Evolutionary conservation across 78 protist species (phyloP).

Genomic region (Planoprotostelium fungivorum): DNA sequence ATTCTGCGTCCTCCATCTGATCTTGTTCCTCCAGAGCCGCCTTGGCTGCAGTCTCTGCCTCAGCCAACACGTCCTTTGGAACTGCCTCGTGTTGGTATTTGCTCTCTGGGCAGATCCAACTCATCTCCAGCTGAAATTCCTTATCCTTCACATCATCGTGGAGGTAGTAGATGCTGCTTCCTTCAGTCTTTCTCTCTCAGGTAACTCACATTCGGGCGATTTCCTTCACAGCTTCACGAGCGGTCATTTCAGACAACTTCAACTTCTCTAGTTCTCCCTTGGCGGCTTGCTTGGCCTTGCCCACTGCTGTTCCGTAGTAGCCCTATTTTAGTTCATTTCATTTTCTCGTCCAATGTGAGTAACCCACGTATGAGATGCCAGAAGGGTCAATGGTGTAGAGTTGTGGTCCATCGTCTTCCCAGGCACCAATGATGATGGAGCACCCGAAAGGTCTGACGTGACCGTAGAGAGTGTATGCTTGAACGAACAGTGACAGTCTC

Average conservation of each 20-base stretch:
- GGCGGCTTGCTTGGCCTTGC: constrained; percentile 91
- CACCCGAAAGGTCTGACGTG: constrained; percentile 96
- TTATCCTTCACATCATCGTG: constrained; percentile 96
- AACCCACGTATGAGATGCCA: constrained; percentile 64
- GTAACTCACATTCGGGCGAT: constrained; percentile 75
- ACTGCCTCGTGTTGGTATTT: constrained; percentile 30
- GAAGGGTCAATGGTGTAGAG: constrained; percentile 93
- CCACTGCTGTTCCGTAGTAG: constrained; percentile 79
- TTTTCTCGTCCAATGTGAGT: no score
- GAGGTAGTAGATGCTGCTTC: constrained; percentile 68
- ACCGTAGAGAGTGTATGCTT: constrained; percentile 81
- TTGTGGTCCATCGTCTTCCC: constrained; percentile 78
- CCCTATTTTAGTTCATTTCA: constrained; percentile 19
- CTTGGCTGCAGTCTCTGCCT: constrained; percentile 52
- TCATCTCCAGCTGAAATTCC: constrained; percentile 90
- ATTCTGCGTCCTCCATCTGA: not conserved
- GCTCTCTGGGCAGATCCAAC: constrained; percentile 85
- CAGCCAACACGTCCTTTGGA: constrained; percentile 36
- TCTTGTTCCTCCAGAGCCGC: constrained; percentile 35
- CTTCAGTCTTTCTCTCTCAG: not conserved
- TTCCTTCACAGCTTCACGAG: constrained; percentile 81
- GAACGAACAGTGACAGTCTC: constrained; percentile 51
- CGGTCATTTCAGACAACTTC: constrained; percentile 63
- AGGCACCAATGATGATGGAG: constrained; percentile 77
- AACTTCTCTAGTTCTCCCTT: constrained; percentile 94